phyloP scores from a whole-genome alignment of 139 green algal genomes.

The Yamagishiella unicocca region DNA sequence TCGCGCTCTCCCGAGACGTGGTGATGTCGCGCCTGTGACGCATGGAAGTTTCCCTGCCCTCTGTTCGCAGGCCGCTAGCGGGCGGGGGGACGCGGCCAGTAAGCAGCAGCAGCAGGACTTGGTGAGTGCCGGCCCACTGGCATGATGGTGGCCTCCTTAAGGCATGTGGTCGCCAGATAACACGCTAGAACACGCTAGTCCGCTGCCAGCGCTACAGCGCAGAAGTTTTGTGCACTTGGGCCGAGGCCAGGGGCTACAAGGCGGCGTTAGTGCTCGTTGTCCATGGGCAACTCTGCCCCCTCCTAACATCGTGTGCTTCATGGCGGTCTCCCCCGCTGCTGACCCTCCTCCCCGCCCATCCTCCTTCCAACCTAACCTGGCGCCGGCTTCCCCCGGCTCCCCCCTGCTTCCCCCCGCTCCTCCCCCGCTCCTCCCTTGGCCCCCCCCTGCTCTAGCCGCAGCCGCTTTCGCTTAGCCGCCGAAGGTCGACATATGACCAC shows the following conservation, averaged over 20 bases:
- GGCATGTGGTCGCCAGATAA: background rate
- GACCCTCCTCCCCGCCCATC: background rate
- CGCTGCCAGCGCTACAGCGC: no score
- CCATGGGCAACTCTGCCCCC: background rate
- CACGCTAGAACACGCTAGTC: no score
- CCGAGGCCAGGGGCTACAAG: background rate
- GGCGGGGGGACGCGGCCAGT: background rate
- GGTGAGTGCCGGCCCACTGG: background rate
- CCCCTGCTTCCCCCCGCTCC: background rate
- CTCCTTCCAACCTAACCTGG: background rate
- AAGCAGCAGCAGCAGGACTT: constrained; percentile 27
- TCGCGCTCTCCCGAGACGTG: background rate
- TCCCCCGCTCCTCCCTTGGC: background rate
- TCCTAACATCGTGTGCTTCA: background rate
- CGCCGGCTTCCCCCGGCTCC: background rate
- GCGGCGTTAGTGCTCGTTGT: background rate
- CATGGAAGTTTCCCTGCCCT: no score
- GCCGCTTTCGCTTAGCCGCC: background rate
- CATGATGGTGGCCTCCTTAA: no score
- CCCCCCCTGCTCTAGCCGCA: no score
- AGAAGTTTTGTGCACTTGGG: background rate
- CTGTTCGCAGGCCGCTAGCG: background rate
- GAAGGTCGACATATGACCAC: no score
- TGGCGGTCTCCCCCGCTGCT: no score
- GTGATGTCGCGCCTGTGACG: no score